Base-by-base conservation (phyloP, 306 rosid genomes). In the Malus domestica region DNA sequence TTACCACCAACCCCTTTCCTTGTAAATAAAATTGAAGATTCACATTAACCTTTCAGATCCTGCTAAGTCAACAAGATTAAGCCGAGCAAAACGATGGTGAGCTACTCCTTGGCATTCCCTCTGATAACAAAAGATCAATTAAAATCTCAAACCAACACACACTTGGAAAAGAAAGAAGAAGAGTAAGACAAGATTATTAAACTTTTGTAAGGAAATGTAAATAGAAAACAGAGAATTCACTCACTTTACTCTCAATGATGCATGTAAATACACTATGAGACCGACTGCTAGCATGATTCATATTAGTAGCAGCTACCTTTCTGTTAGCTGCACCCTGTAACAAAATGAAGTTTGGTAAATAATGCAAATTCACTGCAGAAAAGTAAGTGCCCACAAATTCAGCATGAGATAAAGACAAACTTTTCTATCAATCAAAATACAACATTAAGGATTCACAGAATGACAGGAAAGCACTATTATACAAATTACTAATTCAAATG, bases 251-350 rank as follows among this genome's bases (percentile, higher is more conserved):
- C 80, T 95, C 99, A 72, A 92, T 88, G 80, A 88, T 91, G 84
- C 99, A 95, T 12, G 99, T 95, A 86, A 92, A 92, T 68, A 95
- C 99, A 92, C 97, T 90, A 75, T 95, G 99, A 75, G 99, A 95
- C 54, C 99, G 96, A 76, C 99, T 92, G 78, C 99, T 95, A 44
- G 99, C 99, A 78, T 78, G 90, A 85, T 95, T 95, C 98, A 95
- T 95, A 83, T 95, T 95, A 72, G 99, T 95, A 45, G 99, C 90
- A 64, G 99, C 99, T 33, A 95, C 99, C 89, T 95, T 95, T 83
- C 99, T 85, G 77, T 90, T 89, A 5, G 99, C 87, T 67, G 99
- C 84, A 71, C 99, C 99, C 99, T 95, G 86, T 51, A 81, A 83
- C 27, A 73, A 44, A 68, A 63, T 46, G 38, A 64, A 55, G 42